A percentile compares a stretch with the other conserved stretches of the same genome.
Evolutionary conservation across 257 asterid genomes (phyloP).

Genomic region (Ophiorrhiza pumila): DNA sequence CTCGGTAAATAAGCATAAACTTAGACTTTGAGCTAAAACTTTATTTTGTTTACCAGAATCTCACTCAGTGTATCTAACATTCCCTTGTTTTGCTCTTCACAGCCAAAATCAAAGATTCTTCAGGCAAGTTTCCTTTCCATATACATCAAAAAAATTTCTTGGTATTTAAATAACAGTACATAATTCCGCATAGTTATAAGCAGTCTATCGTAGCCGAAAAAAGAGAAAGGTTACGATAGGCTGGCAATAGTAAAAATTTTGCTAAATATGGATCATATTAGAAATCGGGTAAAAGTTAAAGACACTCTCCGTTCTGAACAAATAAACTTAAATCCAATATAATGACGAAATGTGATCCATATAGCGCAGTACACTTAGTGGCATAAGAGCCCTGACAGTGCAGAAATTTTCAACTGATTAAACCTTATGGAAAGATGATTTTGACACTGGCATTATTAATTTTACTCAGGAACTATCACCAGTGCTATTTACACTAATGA

Average conservation of each 20-base stretch:
- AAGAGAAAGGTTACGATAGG: no score
- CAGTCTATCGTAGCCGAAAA: no score
- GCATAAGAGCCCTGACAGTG: constrained; percentile 1
- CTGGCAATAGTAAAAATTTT: no score
- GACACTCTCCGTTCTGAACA: no score
- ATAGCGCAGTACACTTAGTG: no score
- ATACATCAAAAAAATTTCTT: not conserved
- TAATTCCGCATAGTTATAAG: no score
- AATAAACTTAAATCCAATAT: no score
- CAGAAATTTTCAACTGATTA: not conserved
- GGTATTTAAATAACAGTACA: no score
- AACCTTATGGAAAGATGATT: no score
- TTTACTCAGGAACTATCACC: constrained; percentile 70
- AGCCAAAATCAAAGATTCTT: constrained; percentile 97
- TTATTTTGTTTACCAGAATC: not conserved
- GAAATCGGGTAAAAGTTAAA: no score
- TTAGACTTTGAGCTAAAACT: not conserved
- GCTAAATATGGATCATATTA: no score
- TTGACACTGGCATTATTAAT: not conserved
- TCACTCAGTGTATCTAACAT: not conserved
- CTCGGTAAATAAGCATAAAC: constrained; percentile 53
- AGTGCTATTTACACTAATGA: constrained; percentile 84
- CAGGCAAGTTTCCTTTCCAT: constrained; percentile 45
- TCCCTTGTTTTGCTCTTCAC: constrained; percentile 31
- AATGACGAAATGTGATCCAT: no score